A percentile compares a stretch with the other conserved stretches of the same genome.
Conservation (phyloP, 208 protist genomes). For the Trypanosoma platydactyli region DNA sequence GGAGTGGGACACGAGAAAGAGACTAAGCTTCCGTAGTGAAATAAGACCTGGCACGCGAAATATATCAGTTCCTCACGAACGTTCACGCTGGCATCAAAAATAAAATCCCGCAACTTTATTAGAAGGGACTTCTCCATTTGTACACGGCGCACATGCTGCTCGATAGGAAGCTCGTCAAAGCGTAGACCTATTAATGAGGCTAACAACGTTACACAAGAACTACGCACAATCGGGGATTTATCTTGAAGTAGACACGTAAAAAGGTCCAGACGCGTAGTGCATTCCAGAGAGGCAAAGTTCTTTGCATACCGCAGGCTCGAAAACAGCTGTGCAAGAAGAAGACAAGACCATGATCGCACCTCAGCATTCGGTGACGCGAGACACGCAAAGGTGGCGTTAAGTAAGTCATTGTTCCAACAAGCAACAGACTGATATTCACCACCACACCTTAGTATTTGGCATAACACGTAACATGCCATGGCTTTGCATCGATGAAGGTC, state of each 20-base stretch:
- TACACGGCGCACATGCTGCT: constrained; percentile 69
- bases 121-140: constrained; percentile 88
- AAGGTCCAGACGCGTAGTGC: constrained; percentile 62
- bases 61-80: constrained; percentile 87
- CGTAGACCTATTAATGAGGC: constrained; percentile 71
- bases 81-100: constrained; percentile 86
- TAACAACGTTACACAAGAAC: constrained; percentile 85
- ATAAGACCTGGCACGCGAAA: constrained; percentile 74
- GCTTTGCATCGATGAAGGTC: constrained; percentile 77
- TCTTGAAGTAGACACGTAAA: constrained; percentile 80
- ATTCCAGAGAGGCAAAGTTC: constrained; percentile 74
- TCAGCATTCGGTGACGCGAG: constrained; percentile 65
- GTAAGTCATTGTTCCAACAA: constrained; percentile 82
- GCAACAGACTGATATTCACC: constrained; percentile 64
- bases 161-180: constrained; percentile 47
- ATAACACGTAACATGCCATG: constrained; percentile 95
- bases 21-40: constrained; percentile 48
- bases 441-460: constrained; percentile 61
- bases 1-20: constrained; percentile 30
- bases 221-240: constrained; percentile 85
- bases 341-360: constrained; percentile 82
- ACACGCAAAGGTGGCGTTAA: constrained; percentile 72
- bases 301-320: constrained; percentile 71
- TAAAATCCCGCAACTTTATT: constrained; percentile 71
- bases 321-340: constrained; percentile 77